Evolutionary conservation across 2,329 filamentous ascomycete species (phyloP).

Genomic region (Ceratocystis harringtonii): DNA sequence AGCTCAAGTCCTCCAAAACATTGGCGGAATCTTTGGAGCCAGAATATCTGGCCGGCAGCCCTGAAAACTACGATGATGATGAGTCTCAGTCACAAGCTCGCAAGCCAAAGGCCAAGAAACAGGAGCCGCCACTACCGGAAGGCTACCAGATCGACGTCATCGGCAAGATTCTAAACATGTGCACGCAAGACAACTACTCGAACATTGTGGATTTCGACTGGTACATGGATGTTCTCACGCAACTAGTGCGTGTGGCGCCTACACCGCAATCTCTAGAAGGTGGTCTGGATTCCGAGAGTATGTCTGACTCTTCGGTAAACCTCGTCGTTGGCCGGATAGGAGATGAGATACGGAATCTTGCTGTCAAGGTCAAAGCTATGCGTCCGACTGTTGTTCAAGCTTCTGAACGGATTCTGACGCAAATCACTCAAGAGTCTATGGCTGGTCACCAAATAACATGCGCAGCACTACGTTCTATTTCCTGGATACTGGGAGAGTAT

Average conservation of each 20-base stretch:
- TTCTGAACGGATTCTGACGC: slow-evolving; percentile 59
- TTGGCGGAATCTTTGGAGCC: slow-evolving; percentile 6
- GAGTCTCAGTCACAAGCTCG: not conserved
- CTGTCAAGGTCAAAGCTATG: slow-evolving; percentile 78
- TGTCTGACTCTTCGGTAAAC: slow-evolving; percentile 17
- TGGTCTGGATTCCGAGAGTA: slow-evolving; percentile 20
- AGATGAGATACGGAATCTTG: slow-evolving; percentile 72
- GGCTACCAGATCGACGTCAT: slow-evolving; percentile 80
- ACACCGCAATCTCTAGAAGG: slow-evolving; percentile 29
- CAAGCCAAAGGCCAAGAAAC: slow-evolving; percentile 9
- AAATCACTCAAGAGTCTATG: slow-evolving; percentile 37
- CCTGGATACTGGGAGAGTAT: slow-evolving; percentile 85
- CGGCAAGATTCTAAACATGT: slow-evolving; percentile 71
- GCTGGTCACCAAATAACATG: slow-evolving; percentile 41
- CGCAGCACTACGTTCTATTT: slow-evolving; percentile 57
- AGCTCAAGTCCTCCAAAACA: slow-evolving; percentile 50
- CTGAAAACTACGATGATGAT: slow-evolving; percentile 12
- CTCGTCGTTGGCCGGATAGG: slow-evolving; percentile 43
- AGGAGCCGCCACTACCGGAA: slow-evolving; percentile 51
- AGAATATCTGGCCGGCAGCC: not conserved
- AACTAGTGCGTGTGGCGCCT: slow-evolving; percentile 60
- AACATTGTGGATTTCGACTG: slow-evolving; percentile 88
- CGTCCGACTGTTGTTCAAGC: slow-evolving; percentile 67
- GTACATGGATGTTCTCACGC: slow-evolving; percentile 83
- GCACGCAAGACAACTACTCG: slow-evolving; percentile 72